Evolutionary conservation across 2,329 filamentous ascomycete genomes (phyloP).

Genomic region (Epichloe aotearoae): DNA sequence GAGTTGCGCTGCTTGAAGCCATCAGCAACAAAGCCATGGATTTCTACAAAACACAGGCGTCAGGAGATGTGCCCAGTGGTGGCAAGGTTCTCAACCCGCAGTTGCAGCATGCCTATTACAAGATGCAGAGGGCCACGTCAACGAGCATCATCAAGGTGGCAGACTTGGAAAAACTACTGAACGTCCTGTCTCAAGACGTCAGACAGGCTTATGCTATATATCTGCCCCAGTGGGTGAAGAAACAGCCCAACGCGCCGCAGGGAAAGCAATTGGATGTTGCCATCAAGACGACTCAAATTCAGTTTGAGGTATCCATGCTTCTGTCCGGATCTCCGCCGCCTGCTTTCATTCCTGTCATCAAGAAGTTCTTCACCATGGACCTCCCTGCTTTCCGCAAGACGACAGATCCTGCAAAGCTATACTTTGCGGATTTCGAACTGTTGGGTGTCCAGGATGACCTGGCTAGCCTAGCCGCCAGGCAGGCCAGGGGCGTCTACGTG

Average conservation of each 20-base stretch:
- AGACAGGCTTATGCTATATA: conserved; percentile 35
- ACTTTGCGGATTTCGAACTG: conserved; percentile 59
- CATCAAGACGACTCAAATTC: conserved; percentile 32
- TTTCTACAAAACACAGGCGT: conserved; percentile 34
- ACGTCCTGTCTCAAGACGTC: conserved; percentile 32
- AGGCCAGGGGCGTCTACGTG: conserved; percentile 26
- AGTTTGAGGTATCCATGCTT: conserved; percentile 39
- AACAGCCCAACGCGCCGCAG: conserved; percentile 31
- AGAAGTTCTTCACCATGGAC: conserved; percentile 48
- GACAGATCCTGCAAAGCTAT: conserved; percentile 53
- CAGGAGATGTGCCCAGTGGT: conserved; percentile 23
- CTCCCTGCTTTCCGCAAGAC: conserved; percentile 43
- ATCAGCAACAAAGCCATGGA: conserved; percentile 35
- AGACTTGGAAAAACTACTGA: conserved; percentile 51
- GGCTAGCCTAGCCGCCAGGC: conserved; percentile 29
- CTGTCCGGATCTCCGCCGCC: conserved; percentile 32
- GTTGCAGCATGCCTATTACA: conserved; percentile 43
- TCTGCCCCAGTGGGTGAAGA: conserved; percentile 30
- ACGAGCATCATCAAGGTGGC: conserved; percentile 42
- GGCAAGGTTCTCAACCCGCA: conserved; percentile 32
- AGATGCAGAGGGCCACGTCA: conserved; percentile 37
- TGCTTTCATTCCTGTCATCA: conserved; percentile 43
- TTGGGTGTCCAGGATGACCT: conserved; percentile 51
- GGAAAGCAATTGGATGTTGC: conserved; percentile 29
- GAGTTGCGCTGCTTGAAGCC: conserved; percentile 43